Percentiles rank a stretch among this genome's conserved stretches.
phyloP scores from a whole-genome alignment of 768 basidiomycete species.

The Tylopilus plumbeoviolaceoides region DNA sequence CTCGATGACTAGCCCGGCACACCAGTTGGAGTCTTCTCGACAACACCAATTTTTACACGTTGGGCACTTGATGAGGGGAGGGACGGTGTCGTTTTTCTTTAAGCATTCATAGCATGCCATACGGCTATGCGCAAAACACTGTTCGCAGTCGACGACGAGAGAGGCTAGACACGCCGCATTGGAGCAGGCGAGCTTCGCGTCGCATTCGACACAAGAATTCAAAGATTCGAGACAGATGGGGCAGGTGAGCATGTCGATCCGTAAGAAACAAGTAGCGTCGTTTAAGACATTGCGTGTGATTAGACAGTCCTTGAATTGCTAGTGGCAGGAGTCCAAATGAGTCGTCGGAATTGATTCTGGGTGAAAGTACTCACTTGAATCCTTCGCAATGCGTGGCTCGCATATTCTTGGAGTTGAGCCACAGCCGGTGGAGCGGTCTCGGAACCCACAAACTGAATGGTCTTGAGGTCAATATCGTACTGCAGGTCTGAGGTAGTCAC shows the following conservation, averaged over 20 bases:
- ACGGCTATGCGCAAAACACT: slow-evolving; percentile 2
- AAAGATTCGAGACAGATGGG: slow-evolving; percentile 3
- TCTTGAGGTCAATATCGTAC: slow-evolving; percentile 12
- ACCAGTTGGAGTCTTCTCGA: slow-evolving; percentile 13
- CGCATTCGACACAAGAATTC: slow-evolving; percentile 7
- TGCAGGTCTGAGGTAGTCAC: not conserved
- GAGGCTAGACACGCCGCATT: not conserved
- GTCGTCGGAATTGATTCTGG: not conserved
- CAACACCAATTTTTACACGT: slow-evolving; percentile 10
- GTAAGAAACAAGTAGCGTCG: slow-evolving; percentile 1
- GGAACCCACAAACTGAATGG: not conserved
- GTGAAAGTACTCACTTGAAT: not conserved
- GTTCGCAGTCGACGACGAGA: not conserved
- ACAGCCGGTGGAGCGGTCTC: not conserved
- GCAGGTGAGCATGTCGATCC: slow-evolving; percentile 13
- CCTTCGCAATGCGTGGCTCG: slow-evolving; percentile 3
- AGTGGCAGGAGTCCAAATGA: not conserved
- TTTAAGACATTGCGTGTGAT: not conserved
- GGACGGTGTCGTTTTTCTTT: not conserved
- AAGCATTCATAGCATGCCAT: slow-evolving; percentile 9
- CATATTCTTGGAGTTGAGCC: slow-evolving; percentile 10
- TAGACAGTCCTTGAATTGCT: slow-evolving; percentile 11
- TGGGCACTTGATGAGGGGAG: slow-evolving; percentile 8
- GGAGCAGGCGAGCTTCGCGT: slow-evolving; percentile 4
- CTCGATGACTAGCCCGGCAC: slow-evolving; percentile 8